These are phyloP conservation scores for Xylaria arbuscula DNA, from an alignment of 2,329 filamentous ascomycete species.

Conservation along the genomic window DNA sequence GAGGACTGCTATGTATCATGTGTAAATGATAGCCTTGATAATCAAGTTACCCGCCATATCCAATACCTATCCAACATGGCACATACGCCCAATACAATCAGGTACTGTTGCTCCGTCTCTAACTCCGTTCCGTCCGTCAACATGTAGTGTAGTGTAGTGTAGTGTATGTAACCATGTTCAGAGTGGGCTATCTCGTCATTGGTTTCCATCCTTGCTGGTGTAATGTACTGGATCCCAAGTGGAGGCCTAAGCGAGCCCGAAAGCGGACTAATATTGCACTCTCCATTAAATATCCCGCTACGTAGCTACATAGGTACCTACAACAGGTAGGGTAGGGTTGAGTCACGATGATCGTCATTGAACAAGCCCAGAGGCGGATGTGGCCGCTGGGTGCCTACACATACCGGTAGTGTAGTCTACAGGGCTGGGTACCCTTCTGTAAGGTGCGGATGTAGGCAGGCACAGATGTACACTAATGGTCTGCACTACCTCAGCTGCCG, in stretches of 20 bases:
- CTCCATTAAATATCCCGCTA: not conserved
- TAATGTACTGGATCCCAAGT: not conserved
- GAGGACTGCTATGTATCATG: too few relatives aligned
- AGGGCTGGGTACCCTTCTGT: too few relatives aligned
- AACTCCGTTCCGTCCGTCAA: conserved; percentile 7
- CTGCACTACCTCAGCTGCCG: too few relatives aligned
- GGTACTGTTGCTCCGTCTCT: not conserved
- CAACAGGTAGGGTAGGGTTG: not conserved
- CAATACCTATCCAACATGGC: too few relatives aligned
- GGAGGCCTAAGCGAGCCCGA: not conserved
- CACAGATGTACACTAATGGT: too few relatives aligned
- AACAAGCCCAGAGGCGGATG: conserved; percentile 20
- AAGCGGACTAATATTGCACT: not conserved
- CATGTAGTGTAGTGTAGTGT: not conserved
- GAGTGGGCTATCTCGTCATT: not conserved
- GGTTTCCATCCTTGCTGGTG: not conserved
- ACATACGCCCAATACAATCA: too few relatives aligned
- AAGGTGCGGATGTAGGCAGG: too few relatives aligned
- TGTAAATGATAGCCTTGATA: too few relatives aligned
- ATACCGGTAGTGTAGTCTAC: not conserved
- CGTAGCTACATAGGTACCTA: not conserved
- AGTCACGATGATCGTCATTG: conserved; percentile 25
- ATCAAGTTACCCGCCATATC: too few relatives aligned
- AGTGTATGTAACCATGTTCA: too few relatives aligned
- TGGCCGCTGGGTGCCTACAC: conserved; percentile 30